A percentile compares a stretch with the other conserved stretches of the same genome.
These are phyloP conservation scores for Maudiozyma barnettii DNA, from an alignment of 805 yeast genomes.

Conservation along the genomic window DNA sequence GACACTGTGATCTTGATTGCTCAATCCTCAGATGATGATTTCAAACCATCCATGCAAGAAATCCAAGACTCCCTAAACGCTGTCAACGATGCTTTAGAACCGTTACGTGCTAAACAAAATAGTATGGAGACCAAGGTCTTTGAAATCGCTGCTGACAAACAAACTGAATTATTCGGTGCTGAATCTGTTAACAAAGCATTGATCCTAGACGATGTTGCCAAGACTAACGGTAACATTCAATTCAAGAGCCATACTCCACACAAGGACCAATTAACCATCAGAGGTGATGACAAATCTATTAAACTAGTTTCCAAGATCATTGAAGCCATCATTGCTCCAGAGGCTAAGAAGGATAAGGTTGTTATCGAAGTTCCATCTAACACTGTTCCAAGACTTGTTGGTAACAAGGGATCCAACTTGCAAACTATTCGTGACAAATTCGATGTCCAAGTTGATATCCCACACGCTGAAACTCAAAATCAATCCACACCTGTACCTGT, in stretches of 20 bases:
- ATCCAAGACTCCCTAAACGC: slow-evolving; percentile 42
- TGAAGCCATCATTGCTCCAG: slow-evolving; percentile 22
- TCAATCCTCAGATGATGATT: slow-evolving; percentile 46
- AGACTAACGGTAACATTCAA: slow-evolving; percentile 30
- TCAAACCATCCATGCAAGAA: slow-evolving; percentile 60
- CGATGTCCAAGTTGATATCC: slow-evolving; percentile 69
- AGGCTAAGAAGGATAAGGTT: slow-evolving; percentile 28
- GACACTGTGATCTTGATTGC: slow-evolving; percentile 49
- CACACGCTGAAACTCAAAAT: slow-evolving; percentile 36
- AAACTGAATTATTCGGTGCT: slow-evolving; percentile 31
- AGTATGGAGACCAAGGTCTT: slow-evolving; percentile 44
- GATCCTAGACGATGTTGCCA: slow-evolving; percentile 30
- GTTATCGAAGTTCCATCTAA: slow-evolving; percentile 53
- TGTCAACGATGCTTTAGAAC: slow-evolving; percentile 46
- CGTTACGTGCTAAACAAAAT: slow-evolving; percentile 49
- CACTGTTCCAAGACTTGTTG: slow-evolving; percentile 73
- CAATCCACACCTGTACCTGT: slow-evolving; percentile 36
- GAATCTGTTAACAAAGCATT: slow-evolving; percentile 15
- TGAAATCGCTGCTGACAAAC: slow-evolving; percentile 44
- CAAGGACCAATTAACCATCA: slow-evolving; percentile 49
- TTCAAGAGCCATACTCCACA: slow-evolving; percentile 41
- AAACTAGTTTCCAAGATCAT: slow-evolving; percentile 30
- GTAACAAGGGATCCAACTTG: slow-evolving; percentile 75
- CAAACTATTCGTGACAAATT: slow-evolving; percentile 59
- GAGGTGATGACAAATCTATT: slow-evolving; percentile 64